Evolutionary conservation across 352 stramenopile genomes (phyloP).

Genomic region (Phytophthora citricola): DNA sequence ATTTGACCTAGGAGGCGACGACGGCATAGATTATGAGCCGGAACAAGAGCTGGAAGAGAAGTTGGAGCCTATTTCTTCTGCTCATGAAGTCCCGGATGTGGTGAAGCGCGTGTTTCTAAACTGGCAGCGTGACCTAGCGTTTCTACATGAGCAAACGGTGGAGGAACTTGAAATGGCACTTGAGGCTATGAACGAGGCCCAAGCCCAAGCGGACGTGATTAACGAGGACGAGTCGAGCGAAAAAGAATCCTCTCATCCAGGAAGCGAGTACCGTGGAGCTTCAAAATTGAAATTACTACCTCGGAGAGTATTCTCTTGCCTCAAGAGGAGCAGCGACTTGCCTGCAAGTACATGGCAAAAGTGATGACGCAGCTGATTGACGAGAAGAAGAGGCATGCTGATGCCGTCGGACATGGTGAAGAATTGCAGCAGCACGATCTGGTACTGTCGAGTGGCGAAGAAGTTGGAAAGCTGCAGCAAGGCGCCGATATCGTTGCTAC

Average conservation of each 20-base stretch:
- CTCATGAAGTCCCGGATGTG: constrained; percentile 32
- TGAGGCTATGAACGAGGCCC: constrained; percentile 20
- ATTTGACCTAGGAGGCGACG: constrained; percentile 7
- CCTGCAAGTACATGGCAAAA: constrained; percentile 36
- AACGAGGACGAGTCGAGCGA: background rate
- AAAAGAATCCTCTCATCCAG: constrained; percentile 1
- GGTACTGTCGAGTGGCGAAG: constrained; percentile 3
- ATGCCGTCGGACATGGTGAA: background rate
- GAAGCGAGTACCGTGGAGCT: background rate
- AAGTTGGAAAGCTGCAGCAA: background rate
- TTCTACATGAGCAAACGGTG: constrained; percentile 42
- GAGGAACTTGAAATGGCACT: constrained; percentile 39
- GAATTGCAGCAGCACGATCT: constrained; percentile 7
- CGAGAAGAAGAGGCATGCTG: constrained; percentile 15
- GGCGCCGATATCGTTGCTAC: constrained; percentile 1
- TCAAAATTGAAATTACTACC: background rate
- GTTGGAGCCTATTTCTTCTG: background rate
- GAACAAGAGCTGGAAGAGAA: constrained; percentile 18
- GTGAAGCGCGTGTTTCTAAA: constrained; percentile 59
- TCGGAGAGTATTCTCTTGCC: background rate
- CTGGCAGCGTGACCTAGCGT: constrained; percentile 55
- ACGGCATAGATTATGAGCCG: constrained; percentile 8
- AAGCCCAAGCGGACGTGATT: constrained; percentile 2
- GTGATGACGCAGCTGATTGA: constrained; percentile 32
- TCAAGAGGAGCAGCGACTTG: constrained; percentile 29